These are phyloP conservation scores for Sporisorium scitamineum DNA, from an alignment of 1,284 basidiomycete genomes.

Conservation along the genomic window DNA sequence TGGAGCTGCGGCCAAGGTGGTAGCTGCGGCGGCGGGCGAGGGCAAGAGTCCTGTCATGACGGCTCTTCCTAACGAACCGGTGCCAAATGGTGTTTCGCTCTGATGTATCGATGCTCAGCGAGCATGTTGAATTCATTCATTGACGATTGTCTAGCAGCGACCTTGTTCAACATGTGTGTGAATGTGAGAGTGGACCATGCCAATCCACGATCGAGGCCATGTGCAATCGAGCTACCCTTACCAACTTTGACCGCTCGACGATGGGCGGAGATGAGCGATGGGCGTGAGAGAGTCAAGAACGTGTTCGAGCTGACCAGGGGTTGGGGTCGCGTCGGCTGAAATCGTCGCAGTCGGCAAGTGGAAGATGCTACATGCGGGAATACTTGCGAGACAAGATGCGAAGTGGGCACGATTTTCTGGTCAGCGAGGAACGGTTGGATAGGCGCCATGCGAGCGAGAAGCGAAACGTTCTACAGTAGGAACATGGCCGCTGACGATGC, in stretches of 20 bases:
- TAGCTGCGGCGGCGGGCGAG: slow-evolving; percentile 1
- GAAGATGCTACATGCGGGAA: neutral
- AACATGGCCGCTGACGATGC: neutral
- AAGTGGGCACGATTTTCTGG: neutral
- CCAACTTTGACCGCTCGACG: neutral
- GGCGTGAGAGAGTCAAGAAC: neutral
- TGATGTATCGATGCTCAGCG: neutral
- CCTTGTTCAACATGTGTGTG: too few relatives aligned
- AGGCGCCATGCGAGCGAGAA: neutral
- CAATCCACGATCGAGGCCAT: too few relatives aligned
- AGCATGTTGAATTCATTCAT: neutral
- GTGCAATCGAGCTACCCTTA: neutral
- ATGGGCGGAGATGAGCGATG: neutral
- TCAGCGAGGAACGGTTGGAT: too few relatives aligned
- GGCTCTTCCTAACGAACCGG: neutral
- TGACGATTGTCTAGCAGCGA: neutral
- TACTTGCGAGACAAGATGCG: neutral
- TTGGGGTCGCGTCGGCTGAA: neutral
- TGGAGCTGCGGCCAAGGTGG: slow-evolving; percentile 4
- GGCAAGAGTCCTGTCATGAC: slow-evolving; percentile 13
- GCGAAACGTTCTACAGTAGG: neutral
- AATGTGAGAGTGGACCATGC: too few relatives aligned
- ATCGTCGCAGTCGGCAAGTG: neutral
- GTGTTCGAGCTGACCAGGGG: too few relatives aligned
- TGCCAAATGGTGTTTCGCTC: neutral